Evolutionary conservation across 257 asterid species (phyloP), one percentile per base, ranked within the genome.

Genomic region (Cinchona pubescens): DNA sequence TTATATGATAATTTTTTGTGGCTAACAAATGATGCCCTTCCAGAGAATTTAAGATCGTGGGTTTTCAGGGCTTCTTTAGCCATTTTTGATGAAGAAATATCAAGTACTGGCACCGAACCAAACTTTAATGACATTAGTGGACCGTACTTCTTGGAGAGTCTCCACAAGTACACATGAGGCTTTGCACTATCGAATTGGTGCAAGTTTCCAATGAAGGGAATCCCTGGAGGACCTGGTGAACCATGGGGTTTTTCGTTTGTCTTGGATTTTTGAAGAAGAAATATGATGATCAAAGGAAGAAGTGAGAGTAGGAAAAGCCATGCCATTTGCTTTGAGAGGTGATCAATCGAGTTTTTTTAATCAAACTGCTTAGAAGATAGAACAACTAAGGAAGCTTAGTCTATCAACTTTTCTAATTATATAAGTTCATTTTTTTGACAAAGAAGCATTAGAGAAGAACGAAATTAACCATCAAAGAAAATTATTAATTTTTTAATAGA

Each of bases 191-290:
- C 49, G 3, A 55, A 71, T 23, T 71, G 75, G 7, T 55, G 75
- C 75, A 71, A 13, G 38, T 71, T 71, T 71, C 75, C 75, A 14
- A 71, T 71, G 32, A 71, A 37, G 2, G 67, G 75, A 1, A 71
- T 37, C 7, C 75, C 53, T 3, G n/a, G 75, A 35, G 75, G 75
- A 1, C 75, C 75, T 12, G 75, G 75, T 23, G 75, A 66, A 5
- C 40, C 8, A 13, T 7, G 55, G 12, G 8, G 2, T 25, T 34
- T 71, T 34, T 34, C 0, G 1, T 4, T 4, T 30, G 3, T 65
- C 4, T 19, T 49, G 27, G 16, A 5, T 45, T 29, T 18, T 8
- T 38, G 51, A 21, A 63, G 27, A 9, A 35, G 48, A 7, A 37
- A 7, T 8, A 21, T 2, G 16, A 38, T 29, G 34, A 38, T 8